Conservation (phyloP, 768 basidiomycete species). For the Lepiota brunneoincarnata region DNA sequence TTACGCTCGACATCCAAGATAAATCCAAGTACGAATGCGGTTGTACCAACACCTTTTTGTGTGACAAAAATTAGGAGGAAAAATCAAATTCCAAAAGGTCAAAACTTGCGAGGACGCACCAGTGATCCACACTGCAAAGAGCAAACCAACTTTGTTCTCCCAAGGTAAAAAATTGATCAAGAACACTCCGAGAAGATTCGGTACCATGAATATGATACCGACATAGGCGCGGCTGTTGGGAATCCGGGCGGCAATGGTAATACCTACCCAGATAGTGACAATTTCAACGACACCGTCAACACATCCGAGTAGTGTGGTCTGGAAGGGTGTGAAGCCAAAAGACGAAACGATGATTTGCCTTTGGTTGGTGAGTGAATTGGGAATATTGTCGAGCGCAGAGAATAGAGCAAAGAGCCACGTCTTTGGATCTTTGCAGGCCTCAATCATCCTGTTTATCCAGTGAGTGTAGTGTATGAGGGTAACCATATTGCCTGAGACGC, state of each 20-base stretch:
- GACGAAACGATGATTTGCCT: conserved; percentile 60
- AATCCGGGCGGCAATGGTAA: conserved; percentile 52
- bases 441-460: conserved; percentile 49
- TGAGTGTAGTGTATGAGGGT: not conserved
- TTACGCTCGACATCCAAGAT: conserved; percentile 64
- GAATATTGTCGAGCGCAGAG: conserved; percentile 56
- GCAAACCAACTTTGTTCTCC: conserved; percentile 60
- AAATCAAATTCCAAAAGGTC: not conserved
- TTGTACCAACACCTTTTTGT: conserved; percentile 41
- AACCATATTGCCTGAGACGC: conserved; percentile 23
- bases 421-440: conserved; percentile 66
- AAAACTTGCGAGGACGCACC: conserved; percentile 36
- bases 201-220: conserved; percentile 57
- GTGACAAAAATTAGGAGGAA: not conserved
- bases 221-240: conserved; percentile 64
- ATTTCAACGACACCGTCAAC: conserved; percentile 68
- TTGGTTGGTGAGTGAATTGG: conserved; percentile 67
- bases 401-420: conserved; percentile 78
- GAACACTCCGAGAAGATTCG: conserved; percentile 61
- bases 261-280: conserved; percentile 66
- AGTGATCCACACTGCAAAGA: conserved; percentile 54
- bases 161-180: conserved; percentile 65
- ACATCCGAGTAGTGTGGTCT: conserved; percentile 69
- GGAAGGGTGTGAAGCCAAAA: conserved; percentile 60
- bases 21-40: conserved; percentile 60